Conservation (phyloP, 805 yeast species). For the Ogataea minuta region DNA sequence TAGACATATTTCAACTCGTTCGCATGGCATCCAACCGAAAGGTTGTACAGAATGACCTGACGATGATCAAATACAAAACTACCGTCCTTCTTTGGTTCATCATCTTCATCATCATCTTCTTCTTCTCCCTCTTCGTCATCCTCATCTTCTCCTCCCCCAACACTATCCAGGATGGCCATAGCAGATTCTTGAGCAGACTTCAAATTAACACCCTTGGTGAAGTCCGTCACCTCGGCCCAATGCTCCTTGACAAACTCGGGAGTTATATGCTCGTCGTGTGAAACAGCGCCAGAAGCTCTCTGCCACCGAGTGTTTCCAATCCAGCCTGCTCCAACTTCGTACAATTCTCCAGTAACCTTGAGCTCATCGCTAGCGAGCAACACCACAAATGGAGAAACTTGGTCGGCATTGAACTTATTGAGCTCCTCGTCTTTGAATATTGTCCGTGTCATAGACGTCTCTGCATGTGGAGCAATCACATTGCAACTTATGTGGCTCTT, state of each 20-base stretch:
- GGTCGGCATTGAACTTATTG: constrained; percentile 80
- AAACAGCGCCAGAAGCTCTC: constrained; percentile 81
- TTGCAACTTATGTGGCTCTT: constrained; percentile 73
- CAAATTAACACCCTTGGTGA: constrained; percentile 50
- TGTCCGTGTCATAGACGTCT: constrained; percentile 93
- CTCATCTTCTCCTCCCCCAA: constrained; percentile 47
- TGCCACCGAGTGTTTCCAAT: constrained; percentile 94
- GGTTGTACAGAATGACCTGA: constrained; percentile 78
- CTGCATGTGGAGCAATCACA: constrained; percentile 95
- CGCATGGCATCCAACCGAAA: constrained; percentile 84
- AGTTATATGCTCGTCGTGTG: constrained; percentile 48
- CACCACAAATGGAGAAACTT: constrained; percentile 87
- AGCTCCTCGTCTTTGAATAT: constrained; percentile 78
- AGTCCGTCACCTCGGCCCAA: constrained; percentile 67
- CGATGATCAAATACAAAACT: constrained; percentile 59
- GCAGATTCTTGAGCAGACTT: constrained; percentile 74
- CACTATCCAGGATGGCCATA: constrained; percentile 69
- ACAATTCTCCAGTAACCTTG: constrained; percentile 71
- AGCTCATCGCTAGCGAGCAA: constrained; percentile 72
- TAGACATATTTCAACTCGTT: constrained; percentile 74
- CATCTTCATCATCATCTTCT: constrained; percentile 46
- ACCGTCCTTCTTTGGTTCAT: constrained; percentile 18
- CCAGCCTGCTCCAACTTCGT: constrained; percentile 97
- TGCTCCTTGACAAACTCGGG: constrained; percentile 72
- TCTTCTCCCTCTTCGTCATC: constrained; percentile 42